Percentiles rank a stretch among this genome's conserved stretches.
phyloP scores from a whole-genome alignment of 192 early-diverging fungal species.

The Backusella tuberculispora region DNA sequence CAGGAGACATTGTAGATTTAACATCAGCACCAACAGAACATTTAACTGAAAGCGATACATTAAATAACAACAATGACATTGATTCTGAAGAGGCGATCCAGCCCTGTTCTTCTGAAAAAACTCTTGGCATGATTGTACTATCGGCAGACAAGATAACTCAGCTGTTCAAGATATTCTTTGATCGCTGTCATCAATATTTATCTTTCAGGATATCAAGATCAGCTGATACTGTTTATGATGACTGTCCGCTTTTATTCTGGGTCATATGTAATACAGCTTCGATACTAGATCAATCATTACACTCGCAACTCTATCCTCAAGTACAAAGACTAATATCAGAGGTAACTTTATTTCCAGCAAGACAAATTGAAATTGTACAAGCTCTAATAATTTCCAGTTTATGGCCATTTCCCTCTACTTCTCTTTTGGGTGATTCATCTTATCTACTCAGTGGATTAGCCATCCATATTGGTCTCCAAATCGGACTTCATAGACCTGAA shows the following conservation, averaged over 20 bases:
- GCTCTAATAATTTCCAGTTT: background rate
- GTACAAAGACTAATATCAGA: background rate
- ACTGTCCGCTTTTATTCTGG: background rate
- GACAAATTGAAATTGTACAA: background rate
- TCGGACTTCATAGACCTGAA: conserved; percentile 23
- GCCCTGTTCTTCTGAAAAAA: background rate
- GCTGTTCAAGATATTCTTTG: background rate
- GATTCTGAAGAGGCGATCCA: background rate
- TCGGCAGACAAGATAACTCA: background rate
- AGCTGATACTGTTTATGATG: background rate
- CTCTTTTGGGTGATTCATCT: background rate
- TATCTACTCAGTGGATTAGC: background rate
- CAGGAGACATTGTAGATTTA: background rate
- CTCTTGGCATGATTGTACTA: background rate
- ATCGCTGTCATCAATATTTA: background rate
- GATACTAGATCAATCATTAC: background rate
- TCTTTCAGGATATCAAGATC: background rate
- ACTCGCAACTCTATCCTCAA: background rate
- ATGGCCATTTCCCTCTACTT: background rate
- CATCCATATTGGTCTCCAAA: conserved; percentile 20
- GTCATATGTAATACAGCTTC: background rate
- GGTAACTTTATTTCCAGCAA: background rate
- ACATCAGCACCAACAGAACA: background rate
- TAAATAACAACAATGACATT: background rate
- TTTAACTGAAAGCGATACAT: background rate